Evolutionary conservation across 1,139 yeast genomes (phyloP), one percentile per base, ranked within the genome.

Genomic region (Protomyces macrosporus): DNA sequence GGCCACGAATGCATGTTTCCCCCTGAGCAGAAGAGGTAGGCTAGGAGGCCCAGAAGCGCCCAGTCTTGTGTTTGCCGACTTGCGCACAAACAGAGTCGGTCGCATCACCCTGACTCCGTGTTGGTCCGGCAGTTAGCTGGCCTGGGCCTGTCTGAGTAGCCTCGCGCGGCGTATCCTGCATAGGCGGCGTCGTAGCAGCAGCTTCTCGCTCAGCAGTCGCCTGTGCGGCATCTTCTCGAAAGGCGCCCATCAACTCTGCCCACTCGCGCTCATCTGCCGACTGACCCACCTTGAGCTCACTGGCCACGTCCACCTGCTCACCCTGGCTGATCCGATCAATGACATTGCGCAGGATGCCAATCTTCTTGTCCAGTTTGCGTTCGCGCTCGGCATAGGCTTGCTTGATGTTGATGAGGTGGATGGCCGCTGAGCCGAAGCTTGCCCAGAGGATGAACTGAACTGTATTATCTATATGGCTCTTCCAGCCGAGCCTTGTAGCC

Each of bases 371-470:
- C n/a, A 58, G 37, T 35, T 48, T 45, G 53, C 62, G 45, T 34
- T 58, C 62, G 33, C 40, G 51, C 16, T 58, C 62, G 6, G 55
- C 34, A 35, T 58, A 58, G 35, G 53, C 53, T 45, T 58, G 62
- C 53, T 58, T 58, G 52, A 58, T 52, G 45, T 58, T 58, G 45
- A 58, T 32, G 45, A 58, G 62, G 45, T 58, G 62, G 12, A 58
- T 58, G 30, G 62, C 62, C 4, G 56, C 62, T 23, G 56, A 51
- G 42, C 62, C 62, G 35, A 58, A 58, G 30, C 56, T 32, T 6
- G 62, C 62, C 62, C 62, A 58, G n/a, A 58, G 56, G 30, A 58
- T 42, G 36, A 58, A 58, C 32, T 58, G 62, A 1, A 58, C 34
- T 12, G 62, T 58, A 35, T 58, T 58, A 36, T 58, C 62, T 12